Conservation (phyloP, 139 green algal species). For the Mesotaenium endlicherianum region DNA sequence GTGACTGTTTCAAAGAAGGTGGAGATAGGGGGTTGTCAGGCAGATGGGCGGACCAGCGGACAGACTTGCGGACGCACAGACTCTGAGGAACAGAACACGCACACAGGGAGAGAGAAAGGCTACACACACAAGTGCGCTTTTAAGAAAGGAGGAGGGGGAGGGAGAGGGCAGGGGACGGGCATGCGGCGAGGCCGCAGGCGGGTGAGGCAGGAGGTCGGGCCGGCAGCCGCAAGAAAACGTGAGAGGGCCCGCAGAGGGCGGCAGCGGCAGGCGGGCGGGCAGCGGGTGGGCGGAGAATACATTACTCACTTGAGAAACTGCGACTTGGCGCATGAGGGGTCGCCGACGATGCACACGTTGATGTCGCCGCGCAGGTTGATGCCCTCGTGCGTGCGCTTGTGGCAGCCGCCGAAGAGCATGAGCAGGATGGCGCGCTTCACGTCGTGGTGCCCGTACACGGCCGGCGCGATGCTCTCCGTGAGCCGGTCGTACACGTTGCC, state of each 20-base stretch:
- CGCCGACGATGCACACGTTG: slow-evolving; percentile 96
- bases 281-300: neutral
- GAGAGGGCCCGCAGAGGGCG: neutral
- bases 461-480: slow-evolving; percentile 73
- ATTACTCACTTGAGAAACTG: slow-evolving; percentile 91
- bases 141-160: no score
- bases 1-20: no score
- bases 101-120: no score
- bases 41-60: no score
- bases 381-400: slow-evolving; percentile 79
- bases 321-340: slow-evolving; percentile 96
- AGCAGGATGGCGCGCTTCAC: slow-evolving; percentile 95
- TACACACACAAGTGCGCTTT: no score
- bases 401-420: slow-evolving; percentile 91
- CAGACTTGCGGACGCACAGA: no score
- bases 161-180: no score
- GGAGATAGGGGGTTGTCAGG: no score
- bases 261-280: neutral
- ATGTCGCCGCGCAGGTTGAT: slow-evolving; percentile 86
- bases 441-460: slow-evolving; percentile 87
- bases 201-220: no score
- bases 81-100: no score
- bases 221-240: no score
- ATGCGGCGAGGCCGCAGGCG: no score
- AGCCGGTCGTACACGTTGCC: slow-evolving; percentile 56